A percentile compares a stretch with the other conserved stretches of the same genome.
Evolutionary conservation across 495 filamentous ascomycete species (phyloP).

Genomic region (Neurospora terricola): DNA sequence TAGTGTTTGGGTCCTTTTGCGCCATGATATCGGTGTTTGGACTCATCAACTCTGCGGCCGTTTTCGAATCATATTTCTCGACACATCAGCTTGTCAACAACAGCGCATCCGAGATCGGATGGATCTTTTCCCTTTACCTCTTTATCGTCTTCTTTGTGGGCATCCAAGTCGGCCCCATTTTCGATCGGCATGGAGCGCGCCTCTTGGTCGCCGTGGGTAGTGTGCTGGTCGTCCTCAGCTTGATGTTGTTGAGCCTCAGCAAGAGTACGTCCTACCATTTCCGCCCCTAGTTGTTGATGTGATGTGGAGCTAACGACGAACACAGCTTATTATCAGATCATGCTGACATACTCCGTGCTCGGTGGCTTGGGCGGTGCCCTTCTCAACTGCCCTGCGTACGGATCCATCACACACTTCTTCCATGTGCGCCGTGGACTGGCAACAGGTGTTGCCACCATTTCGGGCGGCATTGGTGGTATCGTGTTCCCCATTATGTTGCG

Average conservation of each 20-base stretch:
- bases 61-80: conserved; percentile 54
- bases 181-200: conserved; percentile 51
- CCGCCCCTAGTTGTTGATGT: neutral
- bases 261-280: conserved; percentile 17
- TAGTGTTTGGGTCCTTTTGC: conserved; percentile 50
- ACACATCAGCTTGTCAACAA: conserved; percentile 47
- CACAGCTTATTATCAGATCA: conserved; percentile 54
- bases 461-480: conserved; percentile 51
- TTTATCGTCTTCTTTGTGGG: conserved; percentile 56
- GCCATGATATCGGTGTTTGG: conserved; percentile 56
- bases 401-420: conserved; percentile 57
- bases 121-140: conserved; percentile 54
- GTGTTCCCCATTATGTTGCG: conserved; percentile 49
- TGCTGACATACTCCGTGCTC: conserved; percentile 49
- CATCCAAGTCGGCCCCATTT: conserved; percentile 58
- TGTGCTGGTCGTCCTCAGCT: conserved; percentile 38
- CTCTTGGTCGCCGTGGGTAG: conserved; percentile 43
- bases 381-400: conserved; percentile 49
- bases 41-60: conserved; percentile 52
- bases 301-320: neutral
- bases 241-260: conserved; percentile 45
- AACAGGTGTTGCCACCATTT: conserved; percentile 53
- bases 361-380: conserved; percentile 47
- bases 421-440: conserved; percentile 48
- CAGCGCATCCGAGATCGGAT: conserved; percentile 47